Evolutionary conservation across 164 flowering plant species (phyloP).

Genomic region (Saururus chinensis): DNA sequence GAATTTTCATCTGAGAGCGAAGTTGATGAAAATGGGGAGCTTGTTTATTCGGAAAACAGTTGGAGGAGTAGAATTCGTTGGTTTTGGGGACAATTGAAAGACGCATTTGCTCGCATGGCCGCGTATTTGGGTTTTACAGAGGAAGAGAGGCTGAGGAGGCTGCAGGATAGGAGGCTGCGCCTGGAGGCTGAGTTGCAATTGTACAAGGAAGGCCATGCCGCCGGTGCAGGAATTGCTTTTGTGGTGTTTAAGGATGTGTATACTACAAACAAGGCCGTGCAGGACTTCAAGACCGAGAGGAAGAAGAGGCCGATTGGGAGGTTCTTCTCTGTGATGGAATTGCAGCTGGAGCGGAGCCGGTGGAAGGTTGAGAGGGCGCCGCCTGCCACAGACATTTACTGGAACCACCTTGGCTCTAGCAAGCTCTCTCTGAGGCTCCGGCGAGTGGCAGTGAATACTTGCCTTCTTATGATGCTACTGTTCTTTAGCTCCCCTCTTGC

Average conservation of each 20-base stretch:
- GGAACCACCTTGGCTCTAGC: constrained; percentile 88
- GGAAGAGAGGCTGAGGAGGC: constrained; percentile 57
- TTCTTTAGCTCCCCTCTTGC: constrained; percentile 99
- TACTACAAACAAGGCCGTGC: constrained; percentile 85
- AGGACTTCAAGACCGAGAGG: constrained; percentile 64
- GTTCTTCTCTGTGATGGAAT: constrained; percentile 79
- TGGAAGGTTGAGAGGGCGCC: constrained; percentile 99
- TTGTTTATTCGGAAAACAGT: constrained; percentile 15
- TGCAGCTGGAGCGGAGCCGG: constrained; percentile 72
- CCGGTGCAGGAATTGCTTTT: constrained; percentile 94
- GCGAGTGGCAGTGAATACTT: constrained; percentile 78
- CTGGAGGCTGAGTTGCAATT: constrained; percentile 65
- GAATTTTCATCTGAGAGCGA: constrained; percentile 28
- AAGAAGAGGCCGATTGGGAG: constrained; percentile 67
- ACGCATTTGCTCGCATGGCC: constrained; percentile 29
- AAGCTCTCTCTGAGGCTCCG: constrained; percentile 63
- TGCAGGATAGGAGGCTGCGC: constrained; percentile 67
- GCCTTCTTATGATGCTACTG: constrained; percentile 68
- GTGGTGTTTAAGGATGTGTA: constrained; percentile 92
- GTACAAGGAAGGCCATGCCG: constrained; percentile 76
- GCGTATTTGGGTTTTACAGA: constrained; percentile 56
- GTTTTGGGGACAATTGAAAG: constrained; percentile 32
- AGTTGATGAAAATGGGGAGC: constrained; percentile 12
- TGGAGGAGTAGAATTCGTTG: constrained; percentile 13
- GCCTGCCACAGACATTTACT: constrained; percentile 80